These are phyloP conservation scores for Triticum aestivum DNA, from an alignment of 176 grass and related monocot species.

Conservation along the genomic window IWGSC_CS_RefSeq_v2.1 NC_057809.1:554048449-554048948, in stretches of 20 bases:
- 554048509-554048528: background rate
- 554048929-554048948: background rate
- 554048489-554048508: background rate
- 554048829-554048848: conserved; percentile 80
- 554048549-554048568: background rate
- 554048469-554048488: background rate
- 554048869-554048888: background rate
- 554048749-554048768: conserved; percentile 48
- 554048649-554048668: background rate
- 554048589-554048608: background rate
- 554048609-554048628: background rate
- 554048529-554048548: background rate
- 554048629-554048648: background rate
- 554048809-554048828: conserved; percentile 84
- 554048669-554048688: conserved; percentile 10
- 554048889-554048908: conserved; percentile 12
- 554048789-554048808: conserved; percentile 80
- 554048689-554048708: conserved; percentile 4
- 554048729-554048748: conserved; percentile 61
- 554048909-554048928: conserved; percentile 13
- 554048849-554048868: conserved; percentile 30
- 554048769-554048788: conserved; percentile 70
- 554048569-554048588: background rate
- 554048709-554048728: conserved; percentile 66
- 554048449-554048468: background rate